phyloP scores from a whole-genome alignment of 257 asterid species.

The Solanum virginianum region DNA sequence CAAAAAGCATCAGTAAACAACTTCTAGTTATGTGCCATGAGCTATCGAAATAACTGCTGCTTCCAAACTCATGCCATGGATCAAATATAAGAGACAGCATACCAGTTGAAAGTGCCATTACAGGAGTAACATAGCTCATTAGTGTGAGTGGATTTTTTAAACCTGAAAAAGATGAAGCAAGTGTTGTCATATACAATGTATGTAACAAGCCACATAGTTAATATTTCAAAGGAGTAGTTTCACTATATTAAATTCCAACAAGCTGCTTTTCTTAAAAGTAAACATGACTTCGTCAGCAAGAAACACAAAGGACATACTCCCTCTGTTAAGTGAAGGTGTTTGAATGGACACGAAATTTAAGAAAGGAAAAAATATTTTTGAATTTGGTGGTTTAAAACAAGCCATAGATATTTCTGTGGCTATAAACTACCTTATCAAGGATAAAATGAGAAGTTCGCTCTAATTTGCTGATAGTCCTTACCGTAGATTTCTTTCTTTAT shows the following conservation, averaged over 20 bases:
- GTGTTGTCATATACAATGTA: background rate
- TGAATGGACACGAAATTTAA: too few species aligned
- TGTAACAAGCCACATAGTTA: background rate
- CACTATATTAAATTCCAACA: background rate
- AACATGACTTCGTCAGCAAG: background rate
- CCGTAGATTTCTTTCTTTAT: constrained; percentile 94
- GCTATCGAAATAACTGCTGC: constrained; percentile 62
- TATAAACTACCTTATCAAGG: too few species aligned
- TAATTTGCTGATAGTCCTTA: constrained; percentile 25
- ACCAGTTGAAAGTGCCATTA: constrained; percentile 92
- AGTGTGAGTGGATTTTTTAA: constrained; percentile 88
- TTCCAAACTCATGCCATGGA: constrained; percentile 83
- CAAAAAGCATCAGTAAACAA: constrained; percentile 86
- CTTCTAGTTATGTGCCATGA: constrained; percentile 72
- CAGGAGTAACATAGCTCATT: constrained; percentile 95
- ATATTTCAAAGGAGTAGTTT: background rate
- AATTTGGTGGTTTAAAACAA: too few species aligned
- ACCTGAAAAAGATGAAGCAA: constrained; percentile 37
- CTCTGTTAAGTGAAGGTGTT: too few species aligned
- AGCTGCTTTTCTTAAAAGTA: background rate
- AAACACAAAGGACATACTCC: background rate
- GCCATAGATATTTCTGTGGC: too few species aligned
- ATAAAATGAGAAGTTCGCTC: background rate
- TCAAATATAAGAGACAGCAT: constrained; percentile 72
- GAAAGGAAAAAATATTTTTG: too few species aligned